These are phyloP conservation scores for Kodamaea anthophila DNA, from an alignment of 1,139 yeast genomes.

Conservation along the genomic window DNA sequence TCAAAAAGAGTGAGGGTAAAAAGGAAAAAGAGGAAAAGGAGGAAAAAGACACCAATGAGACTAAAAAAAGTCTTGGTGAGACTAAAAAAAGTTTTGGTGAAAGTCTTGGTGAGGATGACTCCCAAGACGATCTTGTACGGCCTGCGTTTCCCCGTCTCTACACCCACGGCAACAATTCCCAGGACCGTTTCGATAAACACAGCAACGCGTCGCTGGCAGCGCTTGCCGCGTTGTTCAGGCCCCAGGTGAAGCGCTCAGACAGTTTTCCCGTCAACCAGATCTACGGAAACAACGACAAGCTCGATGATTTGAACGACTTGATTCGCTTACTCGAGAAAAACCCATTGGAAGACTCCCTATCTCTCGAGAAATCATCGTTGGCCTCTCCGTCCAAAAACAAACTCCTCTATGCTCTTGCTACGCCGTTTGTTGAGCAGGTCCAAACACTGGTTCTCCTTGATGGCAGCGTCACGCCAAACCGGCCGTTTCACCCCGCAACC, in stretches of 20 bases:
- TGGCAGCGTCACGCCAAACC: conserved; percentile 12
- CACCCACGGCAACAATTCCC: conserved; percentile 18
- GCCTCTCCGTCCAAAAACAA: conserved; percentile 45
- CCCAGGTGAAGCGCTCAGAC: conserved; percentile 31
- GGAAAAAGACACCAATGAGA: no score
- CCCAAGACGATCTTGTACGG: no score
- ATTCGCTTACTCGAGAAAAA: conserved; percentile 35
- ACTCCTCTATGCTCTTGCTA: conserved; percentile 62
- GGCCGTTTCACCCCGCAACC: conserved; percentile 61
- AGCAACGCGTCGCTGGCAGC: conserved; percentile 62
- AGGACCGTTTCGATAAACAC: conserved; percentile 27
- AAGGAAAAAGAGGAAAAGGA: no score
- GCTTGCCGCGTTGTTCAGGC: conserved; percentile 50
- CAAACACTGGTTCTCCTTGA: conserved; percentile 35
- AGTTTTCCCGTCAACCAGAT: conserved; percentile 29
- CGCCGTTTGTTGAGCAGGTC: conserved; percentile 62
- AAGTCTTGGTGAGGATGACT: no score
- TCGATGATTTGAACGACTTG: conserved; percentile 40
- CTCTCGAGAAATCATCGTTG: no score
- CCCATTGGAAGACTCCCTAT: conserved; percentile 9
- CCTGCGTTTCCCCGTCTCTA: conserved; percentile 8
- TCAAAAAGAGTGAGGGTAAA: no score
- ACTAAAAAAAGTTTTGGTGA: no score
- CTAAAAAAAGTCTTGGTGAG: no score
- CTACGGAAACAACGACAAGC: conserved; percentile 12